These are phyloP conservation scores for Tuber magnatum DNA, from an alignment of 495 filamentous ascomycete species.

Conservation along the genomic window DNA sequence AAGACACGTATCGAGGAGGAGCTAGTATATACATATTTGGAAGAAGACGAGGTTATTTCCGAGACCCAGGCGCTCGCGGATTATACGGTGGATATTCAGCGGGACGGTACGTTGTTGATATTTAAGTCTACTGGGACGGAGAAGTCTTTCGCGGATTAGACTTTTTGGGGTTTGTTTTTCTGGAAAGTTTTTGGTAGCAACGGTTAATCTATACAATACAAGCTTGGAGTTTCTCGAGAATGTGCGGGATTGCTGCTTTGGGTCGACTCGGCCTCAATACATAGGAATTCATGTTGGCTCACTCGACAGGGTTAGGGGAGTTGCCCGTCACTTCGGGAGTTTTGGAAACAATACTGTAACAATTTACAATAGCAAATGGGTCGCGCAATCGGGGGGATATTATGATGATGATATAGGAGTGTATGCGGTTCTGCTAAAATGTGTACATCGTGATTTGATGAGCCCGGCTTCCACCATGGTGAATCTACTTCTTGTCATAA, in stretches of 20 bases:
- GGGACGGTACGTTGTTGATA: background rate
- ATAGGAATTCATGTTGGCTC: background rate
- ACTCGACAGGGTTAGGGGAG: slow-evolving; percentile 3
- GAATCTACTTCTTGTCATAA: slow-evolving; percentile 4
- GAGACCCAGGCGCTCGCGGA: background rate
- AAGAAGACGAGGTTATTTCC: slow-evolving; percentile 1
- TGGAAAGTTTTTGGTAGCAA: background rate
- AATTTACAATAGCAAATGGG: background rate
- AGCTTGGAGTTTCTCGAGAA: background rate
- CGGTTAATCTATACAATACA: background rate
- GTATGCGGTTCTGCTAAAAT: background rate
- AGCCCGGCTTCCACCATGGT: background rate
- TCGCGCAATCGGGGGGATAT: background rate
- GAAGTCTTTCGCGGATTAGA: background rate
- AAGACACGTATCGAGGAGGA: slow-evolving; percentile 4
- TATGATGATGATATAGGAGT: background rate
- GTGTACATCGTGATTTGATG: background rate
- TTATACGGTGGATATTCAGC: background rate
- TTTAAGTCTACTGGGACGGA: background rate
- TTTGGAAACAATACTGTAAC: background rate
- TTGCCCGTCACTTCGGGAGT: background rate
- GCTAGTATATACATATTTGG: background rate
- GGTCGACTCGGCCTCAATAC: background rate
- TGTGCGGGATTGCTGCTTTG: background rate
- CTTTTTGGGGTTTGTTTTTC: background rate